Evolutionary conservation across 768 basidiomycete species (phyloP).

Genomic region (Rhizopogon vesiculosus): DNA sequence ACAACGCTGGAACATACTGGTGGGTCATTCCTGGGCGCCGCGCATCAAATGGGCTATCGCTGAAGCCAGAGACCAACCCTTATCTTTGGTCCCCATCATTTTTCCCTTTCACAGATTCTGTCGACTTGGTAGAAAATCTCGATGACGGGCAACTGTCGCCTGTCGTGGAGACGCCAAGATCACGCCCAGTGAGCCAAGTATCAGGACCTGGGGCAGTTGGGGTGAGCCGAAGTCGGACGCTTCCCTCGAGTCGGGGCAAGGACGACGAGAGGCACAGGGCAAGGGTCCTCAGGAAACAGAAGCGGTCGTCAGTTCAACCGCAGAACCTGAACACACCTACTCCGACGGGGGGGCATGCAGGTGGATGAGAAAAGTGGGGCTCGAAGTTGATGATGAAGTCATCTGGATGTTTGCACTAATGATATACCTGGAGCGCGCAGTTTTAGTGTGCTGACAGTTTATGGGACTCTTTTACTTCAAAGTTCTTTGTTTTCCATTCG

Average conservation of each 20-base stretch:
- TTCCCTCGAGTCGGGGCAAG: constrained; percentile 37
- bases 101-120: constrained; percentile 15
- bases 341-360: constrained; percentile 1
- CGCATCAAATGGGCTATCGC: constrained; percentile 24
- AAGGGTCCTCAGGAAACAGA: constrained; percentile 48
- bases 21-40: constrained; percentile 29
- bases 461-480: background rate
- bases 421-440: constrained; percentile 1
- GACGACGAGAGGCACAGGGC: constrained; percentile 34
- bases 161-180: constrained; percentile 39
- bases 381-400: background rate
- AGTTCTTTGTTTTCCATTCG: background rate
- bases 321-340: constrained; percentile 9
- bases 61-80: constrained; percentile 9
- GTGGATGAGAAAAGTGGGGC: background rate
- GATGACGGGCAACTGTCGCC: constrained; percentile 40
- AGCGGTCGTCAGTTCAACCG: constrained; percentile 38
- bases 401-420: background rate
- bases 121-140: constrained; percentile 16
- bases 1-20: constrained; percentile 47
- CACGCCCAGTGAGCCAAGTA: constrained; percentile 24
- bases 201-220: constrained; percentile 26
- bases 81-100: constrained; percentile 10
- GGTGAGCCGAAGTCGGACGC: constrained; percentile 58
- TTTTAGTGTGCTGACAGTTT: background rate